phyloP scores from a whole-genome alignment of 2,329 filamentous ascomycete species.

The Claviceps fusiformis region DNA sequence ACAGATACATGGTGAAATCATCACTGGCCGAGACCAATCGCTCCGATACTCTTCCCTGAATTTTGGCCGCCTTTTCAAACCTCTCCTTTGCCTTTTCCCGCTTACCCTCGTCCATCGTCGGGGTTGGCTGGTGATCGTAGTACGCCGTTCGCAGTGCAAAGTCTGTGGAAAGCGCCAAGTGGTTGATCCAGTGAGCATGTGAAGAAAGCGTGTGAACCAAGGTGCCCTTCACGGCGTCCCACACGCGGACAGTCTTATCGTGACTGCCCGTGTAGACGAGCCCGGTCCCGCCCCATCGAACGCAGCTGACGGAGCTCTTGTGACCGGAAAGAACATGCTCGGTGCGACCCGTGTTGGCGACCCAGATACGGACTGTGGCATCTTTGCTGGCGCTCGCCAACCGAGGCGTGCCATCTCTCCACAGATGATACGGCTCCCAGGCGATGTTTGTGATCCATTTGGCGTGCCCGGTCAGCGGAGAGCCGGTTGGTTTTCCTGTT shows the following conservation, averaged over 20 bases:
- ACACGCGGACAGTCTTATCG: constrained; percentile 86
- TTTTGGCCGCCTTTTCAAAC: constrained; percentile 72
- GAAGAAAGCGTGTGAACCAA: constrained; percentile 65
- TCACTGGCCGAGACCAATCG: constrained; percentile 81
- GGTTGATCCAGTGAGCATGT: constrained; percentile 93
- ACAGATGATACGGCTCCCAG: constrained; percentile 89
- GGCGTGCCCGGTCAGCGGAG: constrained; percentile 61
- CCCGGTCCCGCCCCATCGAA: constrained; percentile 87
- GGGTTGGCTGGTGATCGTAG: constrained; percentile 66
- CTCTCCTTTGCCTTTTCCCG: constrained; percentile 62
- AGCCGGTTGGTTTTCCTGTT: constrained; percentile 59
- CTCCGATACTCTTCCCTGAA: constrained; percentile 67
- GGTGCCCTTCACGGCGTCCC: constrained; percentile 68
- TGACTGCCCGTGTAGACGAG: constrained; percentile 74
- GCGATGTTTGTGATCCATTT: constrained; percentile 81
- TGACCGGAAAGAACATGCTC: constrained; percentile 80
- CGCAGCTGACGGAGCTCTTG: constrained; percentile 77
- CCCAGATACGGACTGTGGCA: constrained; percentile 75
- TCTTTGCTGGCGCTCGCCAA: constrained; percentile 86
- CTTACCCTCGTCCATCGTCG: constrained; percentile 55
- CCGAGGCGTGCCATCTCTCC: constrained; percentile 58
- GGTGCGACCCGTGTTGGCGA: constrained; percentile 61
- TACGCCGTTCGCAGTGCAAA: constrained; percentile 76
- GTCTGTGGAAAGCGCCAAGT: constrained; percentile 85
- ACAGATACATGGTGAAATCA: constrained; percentile 93